A percentile compares a stretch with the other conserved stretches of the same genome.
Conservation (phyloP, 2,329 filamentous ascomycete species). For the Pyricularia pennisetigena region DNA sequence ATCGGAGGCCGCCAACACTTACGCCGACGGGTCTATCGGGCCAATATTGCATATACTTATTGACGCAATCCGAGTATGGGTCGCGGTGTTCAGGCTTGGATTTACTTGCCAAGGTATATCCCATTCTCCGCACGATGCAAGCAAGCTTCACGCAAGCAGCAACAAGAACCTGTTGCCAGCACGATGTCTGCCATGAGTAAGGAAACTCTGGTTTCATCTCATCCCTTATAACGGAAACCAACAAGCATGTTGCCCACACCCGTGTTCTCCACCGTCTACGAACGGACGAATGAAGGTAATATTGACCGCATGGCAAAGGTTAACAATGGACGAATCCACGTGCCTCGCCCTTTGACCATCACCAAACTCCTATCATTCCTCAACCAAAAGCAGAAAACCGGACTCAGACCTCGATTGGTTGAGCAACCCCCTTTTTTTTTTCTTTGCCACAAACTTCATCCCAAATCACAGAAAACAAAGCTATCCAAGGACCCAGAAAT, state of each 20-base stretch:
- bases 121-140: neutral
- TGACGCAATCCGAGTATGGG: neutral
- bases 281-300: neutral
- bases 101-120: neutral
- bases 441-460: neutral
- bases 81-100: no score
- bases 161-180: no score
- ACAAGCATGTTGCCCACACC: neutral
- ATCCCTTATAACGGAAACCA: neutral
- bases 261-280: neutral
- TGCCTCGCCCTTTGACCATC: neutral
- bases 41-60: neutral
- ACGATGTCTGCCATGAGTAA: neutral
- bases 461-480: neutral
- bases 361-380: neutral
- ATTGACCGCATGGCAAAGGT: neutral
- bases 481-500: neutral
- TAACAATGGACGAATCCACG: neutral
- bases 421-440: no score
- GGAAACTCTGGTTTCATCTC: neutral
- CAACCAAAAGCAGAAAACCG: neutral
- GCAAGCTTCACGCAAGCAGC: no score
- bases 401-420: neutral
- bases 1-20: no score
- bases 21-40: neutral